These are phyloP conservation scores for Capsicum rhomboideum DNA, from an alignment of 257 asterid genomes.

Conservation along the genomic window DNA sequence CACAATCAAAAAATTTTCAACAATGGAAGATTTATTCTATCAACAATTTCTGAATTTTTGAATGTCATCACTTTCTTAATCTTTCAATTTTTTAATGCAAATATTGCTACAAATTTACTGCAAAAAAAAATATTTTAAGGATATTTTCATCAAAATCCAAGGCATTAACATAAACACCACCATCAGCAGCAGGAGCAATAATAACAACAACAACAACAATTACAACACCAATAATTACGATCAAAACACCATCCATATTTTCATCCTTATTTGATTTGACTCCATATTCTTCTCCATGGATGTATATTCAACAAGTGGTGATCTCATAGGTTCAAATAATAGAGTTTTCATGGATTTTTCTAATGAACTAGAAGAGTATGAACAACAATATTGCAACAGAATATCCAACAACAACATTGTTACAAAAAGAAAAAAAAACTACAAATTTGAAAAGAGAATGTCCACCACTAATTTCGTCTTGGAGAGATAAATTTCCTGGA, in stretches of 20 bases:
- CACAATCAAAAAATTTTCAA: not conserved
- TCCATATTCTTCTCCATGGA: slow-evolving; percentile 1
- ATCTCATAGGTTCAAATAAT: slow-evolving; percentile 7
- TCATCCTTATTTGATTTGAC: not conserved
- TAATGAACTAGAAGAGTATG: not conserved
- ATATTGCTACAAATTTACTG: not conserved
- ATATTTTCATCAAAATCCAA: not conserved
- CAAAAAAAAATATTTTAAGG: not conserved
- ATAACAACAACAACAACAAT: not conserved
- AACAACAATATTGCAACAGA: not conserved
- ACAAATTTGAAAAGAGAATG: not conserved
- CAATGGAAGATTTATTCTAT: not conserved
- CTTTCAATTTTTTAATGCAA: not conserved
- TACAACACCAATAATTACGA: not conserved
- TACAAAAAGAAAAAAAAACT: not conserved
- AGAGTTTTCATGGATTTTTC: not conserved
- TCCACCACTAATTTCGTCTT: slow-evolving; percentile 4
- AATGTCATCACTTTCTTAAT: not conserved
- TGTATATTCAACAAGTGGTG: not conserved
- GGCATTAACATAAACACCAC: not conserved
- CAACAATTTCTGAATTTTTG: not conserved
- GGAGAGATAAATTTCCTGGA: not conserved
- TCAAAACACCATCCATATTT: not conserved
- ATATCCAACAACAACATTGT: not conserved
- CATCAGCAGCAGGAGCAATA: not conserved